Base-by-base conservation (phyloP, 2,329 filamentous ascomycete species). In the Fusarium proliferatum region DNA sequence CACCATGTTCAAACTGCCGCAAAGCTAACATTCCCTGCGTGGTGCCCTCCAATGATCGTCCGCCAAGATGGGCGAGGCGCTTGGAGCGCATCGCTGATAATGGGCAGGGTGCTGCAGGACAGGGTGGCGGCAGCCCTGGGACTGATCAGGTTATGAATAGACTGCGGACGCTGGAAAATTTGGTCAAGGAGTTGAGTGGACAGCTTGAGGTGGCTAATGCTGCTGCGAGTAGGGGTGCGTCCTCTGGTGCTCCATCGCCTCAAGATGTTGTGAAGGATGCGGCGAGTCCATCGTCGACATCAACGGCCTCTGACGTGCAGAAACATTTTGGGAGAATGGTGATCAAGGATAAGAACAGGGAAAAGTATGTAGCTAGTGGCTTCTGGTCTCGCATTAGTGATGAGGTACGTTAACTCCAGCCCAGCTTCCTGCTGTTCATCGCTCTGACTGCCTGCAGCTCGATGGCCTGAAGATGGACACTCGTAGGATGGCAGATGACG, bases 351-450 rank as follows among this genome's bases (percentile, higher is more conserved):
- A 72, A 79, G 12, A 83, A 76, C 10, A 80, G 78, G 17, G 85
- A 82, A 42, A 83, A 84, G 19, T 89, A 89, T 74, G 79, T 89
- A 16, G 85, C 85, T 63, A 88, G 82, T 68, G 84, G 85, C 19
- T 89, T 89, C 72, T 89, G 88, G 87, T 87, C 87, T 5, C 84
- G 84, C 2, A 83, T 89, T n/a, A 86, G 85, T 59, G 86, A 89
- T 52, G 88, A 89, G 83, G 86, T 88, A 80, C 48, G 81, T 66
- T 34, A 17, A 15, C 23, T 46, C 13, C 2, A 19, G 6, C 5
- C 26, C 16, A 9, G 3, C 19, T 16, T 17, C 19, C 12, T 15
- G 11, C 26, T 4, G 7, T 21, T 9, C 13, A 23, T 62, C 5
- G 13, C 10, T 38, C 46, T 63, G 26, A 69, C 13, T 9, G 0